Conservation (phyloP, 352 stramenopile species). For the Blastocystis hominis region DNA sequence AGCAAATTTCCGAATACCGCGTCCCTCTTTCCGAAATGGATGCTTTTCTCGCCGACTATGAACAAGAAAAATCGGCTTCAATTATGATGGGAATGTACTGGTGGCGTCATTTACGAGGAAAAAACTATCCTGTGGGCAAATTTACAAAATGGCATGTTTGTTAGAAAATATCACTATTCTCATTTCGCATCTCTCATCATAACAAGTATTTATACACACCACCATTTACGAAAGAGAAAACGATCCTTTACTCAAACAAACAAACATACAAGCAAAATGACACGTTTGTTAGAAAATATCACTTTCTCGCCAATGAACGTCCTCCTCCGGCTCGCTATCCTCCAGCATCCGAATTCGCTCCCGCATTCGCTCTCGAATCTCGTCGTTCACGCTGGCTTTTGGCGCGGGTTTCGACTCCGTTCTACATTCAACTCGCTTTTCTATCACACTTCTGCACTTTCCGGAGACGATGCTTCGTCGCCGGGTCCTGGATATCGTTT, state of each 20-base stretch:
- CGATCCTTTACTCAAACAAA: neutral
- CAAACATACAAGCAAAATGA: neutral
- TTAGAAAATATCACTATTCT: slow-evolving; percentile 41
- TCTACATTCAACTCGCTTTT: neutral
- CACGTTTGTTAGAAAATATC: slow-evolving; percentile 53
- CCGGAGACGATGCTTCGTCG: neutral
- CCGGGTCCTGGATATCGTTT: neutral
- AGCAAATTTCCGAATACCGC: slow-evolving; percentile 6
- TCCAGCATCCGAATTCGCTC: slow-evolving; percentile 40
- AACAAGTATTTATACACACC: neutral
- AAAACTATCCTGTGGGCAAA: neutral
- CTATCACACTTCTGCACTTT: neutral
- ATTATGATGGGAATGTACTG: slow-evolving; percentile 48
- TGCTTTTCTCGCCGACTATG: slow-evolving; percentile 9
- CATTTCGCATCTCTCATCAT: neutral
- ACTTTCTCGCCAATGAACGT: slow-evolving; percentile 41
- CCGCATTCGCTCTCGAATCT: slow-evolving; percentile 13
- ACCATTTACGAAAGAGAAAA: neutral
- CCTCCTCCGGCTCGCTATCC: slow-evolving; percentile 40
- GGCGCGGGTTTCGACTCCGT: neutral
- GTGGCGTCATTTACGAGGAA: slow-evolving; percentile 41
- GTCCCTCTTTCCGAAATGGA: slow-evolving; percentile 14
- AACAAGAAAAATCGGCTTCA: slow-evolving; percentile 22
- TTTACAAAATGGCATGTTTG: slow-evolving; percentile 23
- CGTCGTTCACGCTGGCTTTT: neutral